Conservation (phyloP, 345 rosid genomes). For the Limnanthes douglasii region DNA sequence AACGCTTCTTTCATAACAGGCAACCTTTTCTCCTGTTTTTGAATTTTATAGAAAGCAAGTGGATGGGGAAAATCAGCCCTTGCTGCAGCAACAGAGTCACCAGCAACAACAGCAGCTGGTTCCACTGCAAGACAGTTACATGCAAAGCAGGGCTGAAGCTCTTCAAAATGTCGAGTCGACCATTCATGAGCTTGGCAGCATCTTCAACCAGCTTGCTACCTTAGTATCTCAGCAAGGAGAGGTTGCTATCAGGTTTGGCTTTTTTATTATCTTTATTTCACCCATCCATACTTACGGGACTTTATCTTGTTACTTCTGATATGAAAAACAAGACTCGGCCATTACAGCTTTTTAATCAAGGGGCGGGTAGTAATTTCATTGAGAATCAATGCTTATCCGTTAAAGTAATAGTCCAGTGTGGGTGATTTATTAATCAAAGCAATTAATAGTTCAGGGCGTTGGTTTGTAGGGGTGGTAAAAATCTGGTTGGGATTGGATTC, state of each 20-base stretch:
- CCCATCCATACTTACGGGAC: background rate
- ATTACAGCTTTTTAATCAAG: too few relatives aligned
- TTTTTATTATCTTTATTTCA: constrained; percentile 2
- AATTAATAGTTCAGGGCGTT: too few relatives aligned
- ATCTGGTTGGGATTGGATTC: too few relatives aligned
- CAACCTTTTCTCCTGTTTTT: background rate
- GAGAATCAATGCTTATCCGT: too few relatives aligned
- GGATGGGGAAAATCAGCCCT: constrained; percentile 45
- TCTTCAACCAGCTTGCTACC: constrained; percentile 70
- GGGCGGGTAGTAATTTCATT: too few relatives aligned
- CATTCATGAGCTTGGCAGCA: constrained; percentile 59
- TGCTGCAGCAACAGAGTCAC: constrained; percentile 29
- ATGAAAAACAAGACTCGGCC: too few relatives aligned
- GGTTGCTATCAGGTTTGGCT: constrained; percentile 69
- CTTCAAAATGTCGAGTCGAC: constrained; percentile 76
- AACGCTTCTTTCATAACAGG: background rate
- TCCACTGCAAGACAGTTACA: constrained; percentile 63
- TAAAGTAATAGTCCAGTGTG: too few relatives aligned
- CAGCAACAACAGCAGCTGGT: constrained; percentile 57
- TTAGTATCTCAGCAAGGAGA: constrained; percentile 91
- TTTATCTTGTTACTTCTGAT: too few relatives aligned
- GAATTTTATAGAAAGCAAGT: constrained; percentile 28
- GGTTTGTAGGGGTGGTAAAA: too few relatives aligned
- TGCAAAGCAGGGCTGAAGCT: constrained; percentile 82
- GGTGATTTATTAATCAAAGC: too few relatives aligned